Evolutionary conservation across 2,329 filamentous ascomycete species (phyloP), one percentile per base, ranked within the genome.

Genomic region (Aspergillus costaricaensis): DNA sequence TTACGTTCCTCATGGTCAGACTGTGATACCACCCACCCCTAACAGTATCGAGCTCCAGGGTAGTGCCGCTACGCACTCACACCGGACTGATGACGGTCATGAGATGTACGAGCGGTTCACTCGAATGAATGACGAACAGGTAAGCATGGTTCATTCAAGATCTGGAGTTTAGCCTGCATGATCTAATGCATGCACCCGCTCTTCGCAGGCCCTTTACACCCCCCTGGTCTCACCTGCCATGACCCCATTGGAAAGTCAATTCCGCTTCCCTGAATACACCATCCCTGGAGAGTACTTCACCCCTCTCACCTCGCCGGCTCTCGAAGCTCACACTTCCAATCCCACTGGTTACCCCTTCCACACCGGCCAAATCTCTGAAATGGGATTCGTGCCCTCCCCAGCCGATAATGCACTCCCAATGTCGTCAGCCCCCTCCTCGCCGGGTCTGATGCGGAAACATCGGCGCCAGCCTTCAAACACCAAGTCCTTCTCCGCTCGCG

Each of bases 181-280:
- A 59, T 21, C 66, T 65, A 64, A 68, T 65, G 53, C 65, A 59
- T 56, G 55, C 48, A 53, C 44, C 54, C 41, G 47, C 55, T 39
- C 64, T 23, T 41, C 57, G 41, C 62, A 82, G 80, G 76, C 79
- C 53, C 74, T 80, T 12, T 82, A 81, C 67, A 82, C 80, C 8
- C 80, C 80, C 19, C 74, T 82, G 41, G 75, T 82, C 27, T 82
- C 80, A 52, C 80, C 80, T 10, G 80, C 80, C 23, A 81, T 82
- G 74, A 82, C 80, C 7, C 80, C 80, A 3, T 68, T 82, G 60
- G 80, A 82, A 62, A 75, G 74, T 32, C 77, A 80, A 65, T 80
- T 81, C 57, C 75, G 76, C 56, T 71, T 81, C 43, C 76, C 79
- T 9, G 79, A 82, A 63, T 82, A 80, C 65, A 76, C 79, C 9